Percentiles rank a stretch among this genome's conserved stretches.
Conservation (phyloP, 371 early-diverging fungal species). For the Circinella umbellata region DNA sequence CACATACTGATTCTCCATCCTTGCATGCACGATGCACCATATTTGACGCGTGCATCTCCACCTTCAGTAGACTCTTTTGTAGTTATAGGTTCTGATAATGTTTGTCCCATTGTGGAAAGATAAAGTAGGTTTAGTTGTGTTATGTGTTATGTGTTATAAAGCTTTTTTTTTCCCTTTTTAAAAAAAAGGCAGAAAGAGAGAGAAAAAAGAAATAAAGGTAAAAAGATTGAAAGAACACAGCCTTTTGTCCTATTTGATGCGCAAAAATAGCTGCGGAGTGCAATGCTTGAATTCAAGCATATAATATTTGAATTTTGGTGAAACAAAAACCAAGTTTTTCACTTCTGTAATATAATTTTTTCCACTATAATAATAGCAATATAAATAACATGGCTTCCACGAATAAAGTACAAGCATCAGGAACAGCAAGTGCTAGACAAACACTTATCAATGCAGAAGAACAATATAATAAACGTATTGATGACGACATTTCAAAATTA, state of each 20-base stretch:
- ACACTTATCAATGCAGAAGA: slow-evolving; percentile 40
- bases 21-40: slow-evolving; percentile 93
- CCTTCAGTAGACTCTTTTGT: slow-evolving; percentile 83
- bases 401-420: not conserved
- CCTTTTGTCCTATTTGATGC: no score
- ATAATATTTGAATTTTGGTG: no score
- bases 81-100: slow-evolving; percentile 91
- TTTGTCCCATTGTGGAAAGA: slow-evolving; percentile 83
- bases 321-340: not conserved
- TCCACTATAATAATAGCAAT: not conserved
- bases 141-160: not conserved
- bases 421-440: slow-evolving; percentile 12
- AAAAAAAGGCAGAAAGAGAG: not conserved
- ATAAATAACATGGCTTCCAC: not conserved
- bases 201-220: not conserved
- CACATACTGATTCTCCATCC: slow-evolving; percentile 95
- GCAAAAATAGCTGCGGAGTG: no score
- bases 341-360: not conserved
- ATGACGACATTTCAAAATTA: slow-evolving; percentile 60
- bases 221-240: no score
- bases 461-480: slow-evolving; percentile 66
- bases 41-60: slow-evolving; percentile 74
- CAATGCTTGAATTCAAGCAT: no score
- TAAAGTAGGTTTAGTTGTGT: not conserved
- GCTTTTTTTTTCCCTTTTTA: no score